These are phyloP conservation scores for Fusarium citri DNA, from an alignment of 2,329 filamentous ascomycete species.

Conservation along the genomic window DNA sequence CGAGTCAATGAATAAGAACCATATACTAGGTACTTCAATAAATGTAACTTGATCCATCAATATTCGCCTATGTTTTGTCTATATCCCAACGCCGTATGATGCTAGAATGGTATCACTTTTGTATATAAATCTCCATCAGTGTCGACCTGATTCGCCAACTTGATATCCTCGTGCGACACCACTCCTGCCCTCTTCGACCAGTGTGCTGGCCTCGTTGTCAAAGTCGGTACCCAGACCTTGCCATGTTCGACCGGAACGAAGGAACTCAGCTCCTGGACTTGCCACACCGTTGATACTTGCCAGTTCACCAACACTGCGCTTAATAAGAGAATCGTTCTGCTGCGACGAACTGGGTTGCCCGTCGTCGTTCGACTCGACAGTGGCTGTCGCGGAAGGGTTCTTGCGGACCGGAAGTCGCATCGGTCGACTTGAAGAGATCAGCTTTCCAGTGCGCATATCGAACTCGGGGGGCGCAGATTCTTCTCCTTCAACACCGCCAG, in stretches of 20 bases:
- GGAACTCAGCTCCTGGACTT: conserved; percentile 91
- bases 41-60: not conserved
- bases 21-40: not conserved
- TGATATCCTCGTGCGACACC: conserved; percentile 91
- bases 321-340: conserved; percentile 61
- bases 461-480: conserved; percentile 90
- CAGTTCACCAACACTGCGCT: conserved; percentile 72
- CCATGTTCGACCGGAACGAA: conserved; percentile 88
- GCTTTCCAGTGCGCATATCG: conserved; percentile 87
- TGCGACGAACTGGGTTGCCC: not conserved
- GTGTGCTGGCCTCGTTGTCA: conserved; percentile 67
- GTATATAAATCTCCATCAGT: conserved; percentile 34
- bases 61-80: conserved; percentile 15
- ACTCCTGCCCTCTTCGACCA: conserved; percentile 85
- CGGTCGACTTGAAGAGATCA: conserved; percentile 82
- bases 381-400: conserved; percentile 23
- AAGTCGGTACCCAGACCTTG: conserved; percentile 92
- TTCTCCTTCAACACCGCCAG: conserved; percentile 65
- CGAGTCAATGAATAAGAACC: conserved; percentile 15
- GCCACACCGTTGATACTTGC: conserved; percentile 84
- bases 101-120: conserved; percentile 28
- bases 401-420: conserved; percentile 65
- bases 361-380: not conserved
- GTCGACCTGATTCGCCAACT: conserved; percentile 67
- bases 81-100: conserved; percentile 28